Conservation (phyloP, 2,329 filamentous ascomycete species). For the Epicoccum nigrum region DNA sequence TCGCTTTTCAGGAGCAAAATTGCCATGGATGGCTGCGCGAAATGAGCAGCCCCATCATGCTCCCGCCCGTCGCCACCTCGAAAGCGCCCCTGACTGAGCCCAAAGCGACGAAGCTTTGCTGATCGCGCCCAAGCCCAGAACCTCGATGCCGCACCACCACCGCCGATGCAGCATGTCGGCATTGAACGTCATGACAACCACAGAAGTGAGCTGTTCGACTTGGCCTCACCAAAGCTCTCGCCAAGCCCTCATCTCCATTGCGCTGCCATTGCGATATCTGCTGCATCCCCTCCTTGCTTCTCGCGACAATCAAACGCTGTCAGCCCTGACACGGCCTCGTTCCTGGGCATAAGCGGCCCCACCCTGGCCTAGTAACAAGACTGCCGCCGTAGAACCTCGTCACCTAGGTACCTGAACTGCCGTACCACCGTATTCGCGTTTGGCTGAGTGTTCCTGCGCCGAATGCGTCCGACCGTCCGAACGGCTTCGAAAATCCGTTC, state of each 20-base stretch:
- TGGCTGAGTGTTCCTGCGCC: neutral
- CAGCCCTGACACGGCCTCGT: neutral
- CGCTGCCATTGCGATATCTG: neutral
- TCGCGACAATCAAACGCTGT: too few relatives aligned
- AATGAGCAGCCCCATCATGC: slow-evolving; percentile 16
- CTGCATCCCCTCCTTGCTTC: too few relatives aligned
- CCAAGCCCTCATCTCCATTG: slow-evolving; percentile 3
- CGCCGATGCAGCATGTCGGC: slow-evolving; percentile 9
- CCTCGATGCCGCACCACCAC: slow-evolving; percentile 18
- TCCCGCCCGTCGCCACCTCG: slow-evolving; percentile 12
- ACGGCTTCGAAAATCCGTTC: neutral
- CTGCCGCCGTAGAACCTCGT: slow-evolving; percentile 11
- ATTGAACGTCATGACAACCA: slow-evolving; percentile 14
- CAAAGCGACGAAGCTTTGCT: slow-evolving; percentile 11
- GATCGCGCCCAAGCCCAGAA: slow-evolving; percentile 16
- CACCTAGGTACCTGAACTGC: slow-evolving; percentile 1
- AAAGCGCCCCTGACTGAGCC: slow-evolving; percentile 16
- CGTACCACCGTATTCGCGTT: slow-evolving; percentile 5
- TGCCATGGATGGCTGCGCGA: slow-evolving; percentile 6
- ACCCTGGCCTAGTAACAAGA: slow-evolving; percentile 2
- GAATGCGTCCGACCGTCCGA: slow-evolving; percentile 7
- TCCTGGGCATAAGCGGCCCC: slow-evolving; percentile 2
- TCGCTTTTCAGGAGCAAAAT: slow-evolving; percentile 20
- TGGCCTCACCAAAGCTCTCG: neutral
- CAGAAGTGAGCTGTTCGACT: neutral